Conservation (phyloP, 257 asterid species). For the Solanum rostratum region DNA sequence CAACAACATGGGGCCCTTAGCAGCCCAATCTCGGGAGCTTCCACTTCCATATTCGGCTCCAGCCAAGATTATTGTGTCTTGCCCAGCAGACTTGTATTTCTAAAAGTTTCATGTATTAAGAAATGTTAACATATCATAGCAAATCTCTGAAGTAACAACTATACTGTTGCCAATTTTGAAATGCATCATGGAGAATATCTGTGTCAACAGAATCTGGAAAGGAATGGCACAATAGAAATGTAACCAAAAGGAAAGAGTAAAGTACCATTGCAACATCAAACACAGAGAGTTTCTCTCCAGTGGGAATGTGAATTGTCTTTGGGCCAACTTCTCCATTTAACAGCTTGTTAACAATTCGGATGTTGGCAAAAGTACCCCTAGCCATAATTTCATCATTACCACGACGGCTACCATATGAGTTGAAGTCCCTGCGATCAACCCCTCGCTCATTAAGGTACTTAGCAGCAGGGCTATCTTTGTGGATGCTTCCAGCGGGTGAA, state of each 20-base stretch:
- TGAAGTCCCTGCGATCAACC: conserved; percentile 78
- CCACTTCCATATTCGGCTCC: conserved; percentile 13
- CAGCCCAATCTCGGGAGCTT: conserved; percentile 14
- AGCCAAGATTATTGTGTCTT: conserved; percentile 8
- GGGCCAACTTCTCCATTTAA: conserved; percentile 11
- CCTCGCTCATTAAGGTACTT: conserved; percentile 65
- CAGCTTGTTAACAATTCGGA: conserved; percentile 6
- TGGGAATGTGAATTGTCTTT: conserved; percentile 1
- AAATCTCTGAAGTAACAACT: neutral
- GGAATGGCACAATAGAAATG: neutral
- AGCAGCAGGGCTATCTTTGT: conserved; percentile 96
- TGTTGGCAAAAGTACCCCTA: conserved; percentile 14
- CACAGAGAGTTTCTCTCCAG: conserved; percentile 3
- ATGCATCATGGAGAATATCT: neutral
- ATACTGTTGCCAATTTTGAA: neutral
- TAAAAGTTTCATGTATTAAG: neutral
- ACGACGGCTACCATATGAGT: conserved; percentile 30
- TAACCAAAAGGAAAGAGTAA: neutral
- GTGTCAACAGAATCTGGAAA: neutral
- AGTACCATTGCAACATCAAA: conserved; percentile 13
- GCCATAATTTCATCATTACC: conserved; percentile 14
- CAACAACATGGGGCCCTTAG: conserved; percentile 11
- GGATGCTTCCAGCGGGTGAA: conserved; percentile 94
- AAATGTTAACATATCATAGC: neutral
- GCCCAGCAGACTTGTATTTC: conserved; percentile 10